Evolutionary conservation across 106 monocot genomes (phyloP), one percentile per base, ranked within the genome.

Genomic region (Acorus gramineus): DNA sequence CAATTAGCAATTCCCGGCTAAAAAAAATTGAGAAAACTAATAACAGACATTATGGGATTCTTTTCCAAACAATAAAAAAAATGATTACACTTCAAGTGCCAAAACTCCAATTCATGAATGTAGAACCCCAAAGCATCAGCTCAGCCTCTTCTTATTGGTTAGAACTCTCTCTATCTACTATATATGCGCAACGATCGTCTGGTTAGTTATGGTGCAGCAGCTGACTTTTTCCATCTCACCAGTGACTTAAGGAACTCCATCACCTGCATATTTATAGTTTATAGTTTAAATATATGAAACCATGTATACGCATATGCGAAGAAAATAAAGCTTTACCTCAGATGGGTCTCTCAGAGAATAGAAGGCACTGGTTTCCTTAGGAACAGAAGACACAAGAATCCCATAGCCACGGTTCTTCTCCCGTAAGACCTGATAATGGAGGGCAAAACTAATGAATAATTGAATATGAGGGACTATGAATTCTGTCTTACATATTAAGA

Each of bases 331-430:
- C 53, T 10, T 53, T 75, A 89, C 93, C 88, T 93, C 93, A 48
- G 81, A 77, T 8, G 93, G 80, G 28, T 93, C 88, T 70, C 66
- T 82, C 44, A 93, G 72, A 61, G 88, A 83, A 69, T 88, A 93
- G 43, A 77, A 72, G 0, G 93, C 93, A 59, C 66, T 82, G 51
- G 83, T 72, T 66, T 85, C 85, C 51, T 93, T 93, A 2, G 93
- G 85, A 3, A 78, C 48, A 3, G 93, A 83, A 6, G 93, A 93
- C 4, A 93, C 93, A 59, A 93, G 53, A 52, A 93, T 93, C 49
- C 93, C 88, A 69, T 58, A 81, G 42, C 93, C 93, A 12, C 64
- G 67, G 43, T 75, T 78, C 11, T 76, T 57, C 46, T 76, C 78
- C 56, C 80, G 75, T 52, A 88, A 63, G 3, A 83, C 75, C 92